Conservation (phyloP, 2,329 filamentous ascomycete genomes). For the Keithomyces neogunnii region DNA sequence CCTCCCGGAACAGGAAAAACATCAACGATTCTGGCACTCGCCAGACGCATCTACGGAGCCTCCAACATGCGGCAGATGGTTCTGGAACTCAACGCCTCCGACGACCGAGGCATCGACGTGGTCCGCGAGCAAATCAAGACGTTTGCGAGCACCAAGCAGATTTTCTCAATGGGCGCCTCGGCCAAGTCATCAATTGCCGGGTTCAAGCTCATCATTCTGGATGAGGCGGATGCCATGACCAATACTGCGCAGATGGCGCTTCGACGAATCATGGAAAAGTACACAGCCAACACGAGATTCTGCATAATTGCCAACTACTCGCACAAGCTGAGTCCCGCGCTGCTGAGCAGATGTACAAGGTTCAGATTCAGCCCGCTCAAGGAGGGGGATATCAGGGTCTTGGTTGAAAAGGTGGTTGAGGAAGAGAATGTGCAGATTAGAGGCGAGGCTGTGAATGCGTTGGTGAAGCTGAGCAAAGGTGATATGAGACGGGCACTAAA, state of each 20-base stretch:
- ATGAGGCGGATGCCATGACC: slow-evolving; percentile 99
- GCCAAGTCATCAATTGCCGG: slow-evolving; percentile 49
- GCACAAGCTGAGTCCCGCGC: slow-evolving; percentile 88
- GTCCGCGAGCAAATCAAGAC: slow-evolving; percentile 99
- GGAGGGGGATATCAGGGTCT: slow-evolving; percentile 70
- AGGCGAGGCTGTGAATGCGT: slow-evolving; percentile 68
- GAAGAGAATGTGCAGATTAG: slow-evolving; percentile 82
- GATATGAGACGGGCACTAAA: slow-evolving; percentile 95
- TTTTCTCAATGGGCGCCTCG: slow-evolving; percentile 62
- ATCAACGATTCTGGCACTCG: slow-evolving; percentile 88
- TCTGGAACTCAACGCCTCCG: slow-evolving; percentile 91
- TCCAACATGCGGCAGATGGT: slow-evolving; percentile 98
- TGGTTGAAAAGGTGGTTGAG: slow-evolving; percentile 84
- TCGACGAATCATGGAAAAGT: slow-evolving; percentile 97
- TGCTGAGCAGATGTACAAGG: slow-evolving; percentile 86
- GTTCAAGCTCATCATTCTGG: slow-evolving; percentile 94
- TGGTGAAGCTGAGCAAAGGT: slow-evolving; percentile 83
- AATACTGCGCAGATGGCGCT: slow-evolving; percentile 96
- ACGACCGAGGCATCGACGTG: slow-evolving; percentile 95
- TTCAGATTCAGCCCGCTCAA: slow-evolving; percentile 94
- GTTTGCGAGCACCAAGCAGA: slow-evolving; percentile 95
- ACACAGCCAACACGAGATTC: slow-evolving; percentile 94
- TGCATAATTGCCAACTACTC: slow-evolving; percentile 99
- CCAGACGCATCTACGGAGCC: slow-evolving; percentile 82
- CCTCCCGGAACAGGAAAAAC: slow-evolving; percentile 97